Evolutionary conservation across 306 rosid species (phyloP), one percentile per base, ranked within the genome.

Genomic region (Calophaca sinica): DNA sequence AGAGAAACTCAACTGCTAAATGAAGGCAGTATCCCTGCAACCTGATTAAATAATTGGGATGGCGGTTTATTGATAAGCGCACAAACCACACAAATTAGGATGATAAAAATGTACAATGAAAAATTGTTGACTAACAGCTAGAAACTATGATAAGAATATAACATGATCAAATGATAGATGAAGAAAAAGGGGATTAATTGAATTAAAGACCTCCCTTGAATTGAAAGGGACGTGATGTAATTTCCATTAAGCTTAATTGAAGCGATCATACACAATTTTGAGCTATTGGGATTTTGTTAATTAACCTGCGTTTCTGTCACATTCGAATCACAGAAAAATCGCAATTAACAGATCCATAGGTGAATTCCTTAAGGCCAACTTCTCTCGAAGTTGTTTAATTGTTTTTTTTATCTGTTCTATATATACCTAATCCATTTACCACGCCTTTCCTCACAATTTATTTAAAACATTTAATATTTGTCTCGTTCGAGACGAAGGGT

Each of bases 361-460:
- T 85, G 64, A 74, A 20, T 20, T 20, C 26, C 26, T 77, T 72
- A 66, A 75, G 77, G 53, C 57, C 55, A 35, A 57, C 49, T 33
- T 61, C 3, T 59, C 35, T 31, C 3, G 10, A n/a, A 14, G 26
- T 33, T 63, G 15, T 72, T 20, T 20, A 20, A 20, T 20, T 20
- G 26, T 0, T 67, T 61, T 54, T 45, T 49, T 67, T 46, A 79
- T 74, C 26, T 77, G 80, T 62, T 74, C 65, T 79, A 57, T 72
- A 59, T 20, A 20, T 63, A 85, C 91, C 94, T 87, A 89, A 85
- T 85, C 94, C 89, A 72, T 58, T 72, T 52, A 59, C 54, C 73
- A 84, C 76, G 55, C 66, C 53, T 66, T 70, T 41, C 44, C 57
- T 2, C 70, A 13, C 9, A 41, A 41, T 80, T 41, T 32, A 32